Conservation (phyloP, 2,329 filamentous ascomycete genomes). For the Ambrosiella beaveri region DNA sequence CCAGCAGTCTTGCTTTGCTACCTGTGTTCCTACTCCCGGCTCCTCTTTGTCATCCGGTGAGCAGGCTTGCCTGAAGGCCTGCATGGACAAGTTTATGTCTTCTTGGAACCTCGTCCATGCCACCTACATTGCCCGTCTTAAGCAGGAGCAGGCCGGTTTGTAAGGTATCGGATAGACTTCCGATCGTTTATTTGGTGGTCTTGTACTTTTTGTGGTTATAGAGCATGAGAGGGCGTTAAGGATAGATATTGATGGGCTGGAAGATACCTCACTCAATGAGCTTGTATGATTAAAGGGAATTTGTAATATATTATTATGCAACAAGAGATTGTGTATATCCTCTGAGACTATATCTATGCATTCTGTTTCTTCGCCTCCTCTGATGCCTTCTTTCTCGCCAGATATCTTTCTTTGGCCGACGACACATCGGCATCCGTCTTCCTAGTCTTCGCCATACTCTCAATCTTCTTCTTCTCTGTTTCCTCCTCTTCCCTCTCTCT, state of each 20-base stretch:
- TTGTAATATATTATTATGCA: neutral
- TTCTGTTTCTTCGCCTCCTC: slow-evolving; percentile 46
- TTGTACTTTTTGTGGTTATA: slow-evolving; percentile 11
- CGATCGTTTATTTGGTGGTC: slow-evolving; percentile 12
- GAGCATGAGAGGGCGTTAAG: neutral
- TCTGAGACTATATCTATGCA: neutral
- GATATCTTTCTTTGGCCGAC: slow-evolving; percentile 62
- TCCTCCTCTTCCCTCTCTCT: slow-evolving; percentile 49
- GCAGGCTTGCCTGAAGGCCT: slow-evolving; percentile 52
- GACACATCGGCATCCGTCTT: slow-evolving; percentile 64
- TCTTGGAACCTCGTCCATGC: slow-evolving; percentile 61
- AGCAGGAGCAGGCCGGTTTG: slow-evolving; percentile 32
- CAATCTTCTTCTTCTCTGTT: slow-evolving; percentile 41
- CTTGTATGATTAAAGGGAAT: neutral
- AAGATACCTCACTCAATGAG: neutral
- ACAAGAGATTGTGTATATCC: neutral
- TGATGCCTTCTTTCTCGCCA: slow-evolving; percentile 58
- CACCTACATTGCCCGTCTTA: slow-evolving; percentile 47
- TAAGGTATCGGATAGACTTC: too few species aligned
- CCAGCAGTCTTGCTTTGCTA: slow-evolving; percentile 66
- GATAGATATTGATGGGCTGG: neutral
- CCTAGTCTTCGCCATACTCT: slow-evolving; percentile 53
- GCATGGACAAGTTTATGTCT: slow-evolving; percentile 74
- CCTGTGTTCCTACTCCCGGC: slow-evolving; percentile 56
- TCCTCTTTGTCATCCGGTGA: slow-evolving; percentile 49